These are phyloP conservation scores for Noccaea caerulescens DNA, from an alignment of 345 rosid species.

Conservation along the genomic window DNA sequence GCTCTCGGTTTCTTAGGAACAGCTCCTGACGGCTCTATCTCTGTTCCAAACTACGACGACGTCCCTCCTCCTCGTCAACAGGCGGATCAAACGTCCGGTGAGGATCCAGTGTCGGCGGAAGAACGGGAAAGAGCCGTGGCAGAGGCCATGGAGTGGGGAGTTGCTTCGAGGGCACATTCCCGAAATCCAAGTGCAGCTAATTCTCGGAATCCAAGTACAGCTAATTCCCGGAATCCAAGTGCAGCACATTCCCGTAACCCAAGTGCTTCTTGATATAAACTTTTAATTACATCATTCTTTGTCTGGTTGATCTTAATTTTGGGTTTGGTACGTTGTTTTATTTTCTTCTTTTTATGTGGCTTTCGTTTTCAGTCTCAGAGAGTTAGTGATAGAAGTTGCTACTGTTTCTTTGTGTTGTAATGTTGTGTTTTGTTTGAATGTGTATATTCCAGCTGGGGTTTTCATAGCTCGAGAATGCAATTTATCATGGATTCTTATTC, in stretches of 20 bases:
- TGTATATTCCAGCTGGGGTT: conserved; percentile 40
- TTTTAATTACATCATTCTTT: background rate
- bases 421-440: conserved; percentile 29
- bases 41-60: conserved; percentile 40
- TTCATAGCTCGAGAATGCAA: conserved; percentile 38
- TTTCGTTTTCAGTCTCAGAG: conserved; percentile 18
- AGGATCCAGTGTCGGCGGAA: background rate
- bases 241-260: conserved; percentile 42
- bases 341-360: background rate
- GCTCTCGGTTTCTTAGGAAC: conserved; percentile 76
- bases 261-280: conserved; percentile 37
- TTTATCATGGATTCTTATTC: conserved; percentile 1
- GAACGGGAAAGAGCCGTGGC: conserved; percentile 66
- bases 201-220: conserved; percentile 36
- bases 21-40: conserved; percentile 42
- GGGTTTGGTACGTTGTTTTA: conserved; percentile 17
- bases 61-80: conserved; percentile 31
- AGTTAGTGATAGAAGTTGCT: conserved; percentile 32
- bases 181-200: conserved; percentile 39
- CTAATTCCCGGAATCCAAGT: conserved; percentile 36
- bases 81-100: conserved; percentile 23
- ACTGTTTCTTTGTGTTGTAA: conserved; percentile 2
- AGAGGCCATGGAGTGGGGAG: conserved; percentile 75
- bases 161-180: conserved; percentile 49
- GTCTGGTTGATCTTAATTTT: conserved; percentile 15